phyloP scores from a whole-genome alignment of 352 stramenopile species.

The Globisporangium takayamanum region DNA sequence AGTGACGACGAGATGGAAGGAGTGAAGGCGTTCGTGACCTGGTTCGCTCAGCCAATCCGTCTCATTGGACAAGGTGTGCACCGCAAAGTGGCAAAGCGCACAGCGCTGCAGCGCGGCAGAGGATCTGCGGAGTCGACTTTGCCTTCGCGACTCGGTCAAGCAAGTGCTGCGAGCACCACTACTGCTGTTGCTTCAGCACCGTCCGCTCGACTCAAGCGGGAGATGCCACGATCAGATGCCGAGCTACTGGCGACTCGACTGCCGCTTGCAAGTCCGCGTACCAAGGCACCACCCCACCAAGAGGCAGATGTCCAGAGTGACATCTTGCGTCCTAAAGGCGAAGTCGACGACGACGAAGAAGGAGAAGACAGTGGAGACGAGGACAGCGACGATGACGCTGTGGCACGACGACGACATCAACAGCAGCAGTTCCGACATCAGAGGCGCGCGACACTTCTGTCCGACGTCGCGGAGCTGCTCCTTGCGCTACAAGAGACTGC shows the following conservation, averaged over 20 bases:
- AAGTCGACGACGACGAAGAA: no score
- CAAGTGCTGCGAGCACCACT: no score
- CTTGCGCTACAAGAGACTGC: conserved; percentile 4
- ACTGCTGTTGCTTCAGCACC: no score
- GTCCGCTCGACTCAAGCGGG: no score
- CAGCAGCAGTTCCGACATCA: neutral
- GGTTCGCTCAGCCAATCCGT: conserved; percentile 3
- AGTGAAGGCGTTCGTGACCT: conserved; percentile 5
- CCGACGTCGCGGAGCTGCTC: conserved; percentile 3
- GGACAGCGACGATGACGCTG: neutral
- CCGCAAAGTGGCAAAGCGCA: conserved; percentile 3
- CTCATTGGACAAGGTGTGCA: conserved; percentile 2
- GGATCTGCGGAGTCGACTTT: no score
- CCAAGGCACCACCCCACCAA: no score
- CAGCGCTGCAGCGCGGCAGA: neutral
- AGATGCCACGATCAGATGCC: no score
- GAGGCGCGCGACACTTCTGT: neutral
- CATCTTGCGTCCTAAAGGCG: no score
- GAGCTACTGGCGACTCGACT: no score
- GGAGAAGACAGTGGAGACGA: no score
- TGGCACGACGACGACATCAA: neutral
- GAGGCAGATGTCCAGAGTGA: no score
- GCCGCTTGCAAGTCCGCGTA: no score
- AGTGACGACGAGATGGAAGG: neutral
- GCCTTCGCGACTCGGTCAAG: neutral